These are phyloP conservation scores for Chlamydomonas sp. DNA, from an alignment of 139 green algal species.

Conservation along the genomic window DNA sequence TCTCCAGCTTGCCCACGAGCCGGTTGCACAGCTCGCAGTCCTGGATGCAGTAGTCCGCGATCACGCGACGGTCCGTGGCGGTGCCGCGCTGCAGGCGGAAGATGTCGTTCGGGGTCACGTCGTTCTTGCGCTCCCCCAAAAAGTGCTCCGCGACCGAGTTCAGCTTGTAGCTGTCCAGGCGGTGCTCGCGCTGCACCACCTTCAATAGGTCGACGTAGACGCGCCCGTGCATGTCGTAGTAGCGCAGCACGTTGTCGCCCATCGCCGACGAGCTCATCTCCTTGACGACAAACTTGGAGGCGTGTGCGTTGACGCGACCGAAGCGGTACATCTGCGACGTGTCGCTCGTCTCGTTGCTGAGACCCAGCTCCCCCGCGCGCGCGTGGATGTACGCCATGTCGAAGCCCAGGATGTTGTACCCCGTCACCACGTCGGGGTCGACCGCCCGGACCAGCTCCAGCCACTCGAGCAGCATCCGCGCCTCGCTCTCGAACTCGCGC, in stretches of 20 bases:
- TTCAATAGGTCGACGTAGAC: constrained; percentile 27
- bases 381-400: constrained; percentile 26
- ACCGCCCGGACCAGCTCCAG: background rate
- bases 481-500: background rate
- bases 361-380: constrained; percentile 9
- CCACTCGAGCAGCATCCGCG: constrained; percentile 3
- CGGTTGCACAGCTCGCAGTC: constrained; percentile 25
- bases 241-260: constrained; percentile 22
- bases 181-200: constrained; percentile 24
- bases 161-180: constrained; percentile 24
- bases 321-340: background rate
- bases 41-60: constrained; percentile 28
- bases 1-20: constrained; percentile 13
- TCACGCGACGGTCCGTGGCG: constrained; percentile 13
- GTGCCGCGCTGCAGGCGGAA: constrained; percentile 21
- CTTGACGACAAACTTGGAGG: background rate
- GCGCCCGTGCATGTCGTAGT: constrained; percentile 19
- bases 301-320: background rate
- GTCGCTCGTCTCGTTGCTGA: background rate
- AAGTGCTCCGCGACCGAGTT: constrained; percentile 22
- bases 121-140: constrained; percentile 9
- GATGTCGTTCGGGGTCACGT: constrained; percentile 20
- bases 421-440: constrained; percentile 22
- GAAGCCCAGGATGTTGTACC: constrained; percentile 30
- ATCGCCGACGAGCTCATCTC: constrained; percentile 18